Base-by-base conservation (phyloP, 2,329 filamentous ascomycete genomes). In the Zymoseptoria tritici region DNA sequence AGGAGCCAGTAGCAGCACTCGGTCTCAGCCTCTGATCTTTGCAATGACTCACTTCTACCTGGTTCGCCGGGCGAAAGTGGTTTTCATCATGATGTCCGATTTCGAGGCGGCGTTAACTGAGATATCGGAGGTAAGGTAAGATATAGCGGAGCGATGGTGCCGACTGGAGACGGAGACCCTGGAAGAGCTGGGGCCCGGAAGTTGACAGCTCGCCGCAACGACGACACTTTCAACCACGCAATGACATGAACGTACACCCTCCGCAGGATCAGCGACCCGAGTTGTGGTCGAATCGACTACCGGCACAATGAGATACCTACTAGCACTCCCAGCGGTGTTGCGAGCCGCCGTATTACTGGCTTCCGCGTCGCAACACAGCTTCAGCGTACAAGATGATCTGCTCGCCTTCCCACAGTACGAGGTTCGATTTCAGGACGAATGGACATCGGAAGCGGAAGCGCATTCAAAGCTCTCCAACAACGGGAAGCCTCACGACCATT, bases 351-450 rank as follows among this genome's bases (percentile, higher is more conserved):
- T 81, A 60, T 82, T 70, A n/a, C 63, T 72, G n/a, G 68, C 66
- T 11, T 58, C 66, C n/a, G 70, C 70, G 80, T 53, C 82, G 75
- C 67, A 82, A 68, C 81, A 81, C 66, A 76, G 80, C 20, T 96
- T 96, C 78, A 96, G 87, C 76, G 89, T 96, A 59, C 86, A 94
- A 70, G 90, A 96, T 71, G 92, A 97, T 72, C 75, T 96, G 56
- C 81, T 96, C 59, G 91, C 91, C 19, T 91, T 88, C 75, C 92
- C 92, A 9, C 72, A 97, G 87, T 97, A 89, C 71, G 88, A 94
- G 71, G 81, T 97, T 26, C 76, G 87, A 46, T 92, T 93, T 72
- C 83, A 91, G 46, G 67, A 72, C 55, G 80, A 84, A 11, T 89
- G 85, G 72, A 83, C 95, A 53, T 83, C 86, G 29, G 86, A 91